phyloP scores from a whole-genome alignment of 306 rosid genomes.

The Lupinus albus region DNA sequence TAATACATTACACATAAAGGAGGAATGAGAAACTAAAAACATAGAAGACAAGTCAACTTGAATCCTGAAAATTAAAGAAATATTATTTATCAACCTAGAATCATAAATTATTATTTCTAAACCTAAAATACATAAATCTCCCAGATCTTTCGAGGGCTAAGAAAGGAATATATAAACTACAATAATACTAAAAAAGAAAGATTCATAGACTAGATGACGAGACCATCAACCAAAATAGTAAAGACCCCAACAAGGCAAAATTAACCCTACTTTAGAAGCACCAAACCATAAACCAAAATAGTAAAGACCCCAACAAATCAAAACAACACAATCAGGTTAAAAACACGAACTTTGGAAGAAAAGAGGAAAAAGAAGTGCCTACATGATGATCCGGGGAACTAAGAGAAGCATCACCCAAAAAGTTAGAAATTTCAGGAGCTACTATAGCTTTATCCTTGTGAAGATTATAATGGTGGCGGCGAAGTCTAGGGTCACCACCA shows the following conservation, averaged over 20 bases:
- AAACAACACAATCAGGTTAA: conserved; percentile 16
- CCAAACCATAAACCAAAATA: conserved; percentile 18
- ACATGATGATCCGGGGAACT: conserved; percentile 81
- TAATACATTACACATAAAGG: background rate
- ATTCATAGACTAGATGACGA: background rate
- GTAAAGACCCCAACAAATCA: conserved; percentile 28
- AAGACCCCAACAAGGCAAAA: background rate
- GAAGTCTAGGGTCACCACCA: conserved; percentile 53
- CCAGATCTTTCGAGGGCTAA: background rate
- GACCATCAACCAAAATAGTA: background rate
- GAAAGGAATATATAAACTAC: background rate
- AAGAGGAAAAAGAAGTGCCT: background rate
- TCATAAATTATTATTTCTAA: conserved; percentile 9
- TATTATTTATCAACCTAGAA: conserved; percentile 15
- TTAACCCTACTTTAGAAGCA: background rate
- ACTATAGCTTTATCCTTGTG: conserved; percentile 54
- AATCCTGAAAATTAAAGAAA: background rate
- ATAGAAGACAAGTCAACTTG: conserved; percentile 20
- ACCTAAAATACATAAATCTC: conserved; percentile 34
- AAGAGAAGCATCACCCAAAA: conserved; percentile 66
- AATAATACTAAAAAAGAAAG: background rate
- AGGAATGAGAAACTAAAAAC: background rate
- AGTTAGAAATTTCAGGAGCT: conserved; percentile 55
- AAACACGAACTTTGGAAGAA: background rate
- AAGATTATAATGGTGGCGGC: conserved; percentile 64